Evolutionary conservation across 257 asterid genomes (phyloP).

Genomic region (Solanum microdontum): DNA sequence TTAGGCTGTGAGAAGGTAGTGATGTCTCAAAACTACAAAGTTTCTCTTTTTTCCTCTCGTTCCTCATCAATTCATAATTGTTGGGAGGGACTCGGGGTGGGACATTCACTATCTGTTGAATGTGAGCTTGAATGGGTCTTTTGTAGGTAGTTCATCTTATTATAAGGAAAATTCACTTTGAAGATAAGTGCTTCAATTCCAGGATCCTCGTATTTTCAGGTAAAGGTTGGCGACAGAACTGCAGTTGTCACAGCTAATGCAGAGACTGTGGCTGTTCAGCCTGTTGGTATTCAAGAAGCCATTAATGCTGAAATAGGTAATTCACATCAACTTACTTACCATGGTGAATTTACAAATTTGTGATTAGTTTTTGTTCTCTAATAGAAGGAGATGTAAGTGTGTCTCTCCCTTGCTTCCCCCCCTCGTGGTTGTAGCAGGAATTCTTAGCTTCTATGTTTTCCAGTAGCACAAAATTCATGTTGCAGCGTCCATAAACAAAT

Average conservation of each 20-base stretch:
- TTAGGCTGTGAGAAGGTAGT: neutral
- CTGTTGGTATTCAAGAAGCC: conserved; percentile 68
- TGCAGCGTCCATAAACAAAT: neutral
- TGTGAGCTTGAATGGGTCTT: neutral
- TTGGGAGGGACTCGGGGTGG: neutral
- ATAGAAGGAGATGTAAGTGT: neutral
- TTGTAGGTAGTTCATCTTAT: neutral
- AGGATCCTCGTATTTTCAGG: conserved; percentile 34
- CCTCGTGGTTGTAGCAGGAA: neutral
- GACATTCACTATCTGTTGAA: neutral
- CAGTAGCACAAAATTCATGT: neutral
- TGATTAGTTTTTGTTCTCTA: neutral
- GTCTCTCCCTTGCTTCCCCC: neutral
- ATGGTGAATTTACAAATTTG: neutral
- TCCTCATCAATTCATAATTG: neutral
- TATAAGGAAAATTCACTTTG: neutral
- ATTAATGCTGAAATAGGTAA: conserved; percentile 67
- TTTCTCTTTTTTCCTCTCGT: neutral
- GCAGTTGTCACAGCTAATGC: conserved; percentile 67
- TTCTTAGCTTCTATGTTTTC: neutral
- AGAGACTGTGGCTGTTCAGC: conserved; percentile 65
- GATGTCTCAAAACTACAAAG: neutral
- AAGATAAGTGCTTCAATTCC: neutral
- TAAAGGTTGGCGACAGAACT: conserved; percentile 66
- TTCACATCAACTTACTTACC: neutral